phyloP scores from a whole-genome alignment of 768 basidiomycete genomes.

The Clitopilus passeckerianus region DNA sequence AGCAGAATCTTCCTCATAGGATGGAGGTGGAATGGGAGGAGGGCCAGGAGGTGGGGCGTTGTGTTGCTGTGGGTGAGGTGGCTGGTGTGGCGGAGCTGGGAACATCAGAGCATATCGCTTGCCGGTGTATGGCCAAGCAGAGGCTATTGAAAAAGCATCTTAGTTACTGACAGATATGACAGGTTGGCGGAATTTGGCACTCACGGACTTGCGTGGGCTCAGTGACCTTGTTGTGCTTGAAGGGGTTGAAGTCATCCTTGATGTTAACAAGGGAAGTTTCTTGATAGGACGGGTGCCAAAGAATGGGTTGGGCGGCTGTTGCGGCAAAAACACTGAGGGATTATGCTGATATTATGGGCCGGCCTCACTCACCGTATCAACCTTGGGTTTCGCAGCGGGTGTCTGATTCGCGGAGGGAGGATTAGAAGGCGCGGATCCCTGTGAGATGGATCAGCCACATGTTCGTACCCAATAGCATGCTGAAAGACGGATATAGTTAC shows the following conservation, averaged over 20 bases:
- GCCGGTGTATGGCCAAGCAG: constrained; percentile 85
- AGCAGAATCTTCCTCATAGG: constrained; percentile 76
- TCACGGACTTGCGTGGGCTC: constrained; percentile 71
- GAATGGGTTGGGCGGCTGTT: constrained; percentile 75
- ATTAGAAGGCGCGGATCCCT: constrained; percentile 46
- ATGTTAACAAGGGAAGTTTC: constrained; percentile 76
- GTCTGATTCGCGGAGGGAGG: constrained; percentile 29
- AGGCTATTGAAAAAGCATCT: constrained; percentile 35
- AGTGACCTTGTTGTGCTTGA: constrained; percentile 79
- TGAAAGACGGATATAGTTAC: constrained; percentile 73
- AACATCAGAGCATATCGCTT: constrained; percentile 82
- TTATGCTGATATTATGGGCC: background rate
- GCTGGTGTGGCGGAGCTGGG: constrained; percentile 54
- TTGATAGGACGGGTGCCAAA: constrained; percentile 79
- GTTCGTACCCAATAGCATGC: constrained; percentile 8
- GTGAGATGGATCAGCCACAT: constrained; percentile 12
- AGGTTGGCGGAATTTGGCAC: constrained; percentile 22
- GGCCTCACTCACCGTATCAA: constrained; percentile 42
- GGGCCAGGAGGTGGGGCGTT: constrained; percentile 66
- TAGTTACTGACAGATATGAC: background rate
- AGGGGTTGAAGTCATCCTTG: constrained; percentile 97
- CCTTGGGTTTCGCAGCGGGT: constrained; percentile 59
- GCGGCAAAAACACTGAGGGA: constrained; percentile 13
- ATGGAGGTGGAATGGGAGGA: constrained; percentile 64
- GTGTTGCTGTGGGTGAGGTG: constrained; percentile 58